A percentile compares a stretch with the other conserved stretches of the same genome.
These are phyloP conservation scores for Phyllosticta paracitricarpa DNA, from an alignment of 2,329 filamentous ascomycete species.

Conservation along the genomic window DNA sequence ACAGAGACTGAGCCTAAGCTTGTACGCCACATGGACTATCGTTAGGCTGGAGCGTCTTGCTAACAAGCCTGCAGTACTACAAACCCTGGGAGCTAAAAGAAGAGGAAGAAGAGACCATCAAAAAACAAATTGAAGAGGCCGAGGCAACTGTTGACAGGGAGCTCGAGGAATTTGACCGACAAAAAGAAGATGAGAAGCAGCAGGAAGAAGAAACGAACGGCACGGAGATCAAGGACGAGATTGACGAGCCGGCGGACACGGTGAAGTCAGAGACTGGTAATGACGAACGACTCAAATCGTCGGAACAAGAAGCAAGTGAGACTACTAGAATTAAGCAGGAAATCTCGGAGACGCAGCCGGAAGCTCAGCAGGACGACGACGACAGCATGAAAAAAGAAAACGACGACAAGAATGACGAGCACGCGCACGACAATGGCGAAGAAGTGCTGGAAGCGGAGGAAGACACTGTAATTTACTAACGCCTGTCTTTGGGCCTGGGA, in stretches of 20 bases:
- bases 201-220: slow-evolving; percentile 9
- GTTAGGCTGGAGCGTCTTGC: not conserved
- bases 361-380: slow-evolving; percentile 9
- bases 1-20: slow-evolving; percentile 64
- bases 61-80: slow-evolving; percentile 55
- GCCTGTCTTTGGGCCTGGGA: not conserved
- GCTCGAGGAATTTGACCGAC: slow-evolving; percentile 48
- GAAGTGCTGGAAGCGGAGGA: slow-evolving; percentile 77
- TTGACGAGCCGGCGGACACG: slow-evolving; percentile 2
- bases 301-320: slow-evolving; percentile 4
- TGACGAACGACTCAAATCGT: slow-evolving; percentile 18
- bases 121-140: slow-evolving; percentile 57
- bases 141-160: slow-evolving; percentile 57
- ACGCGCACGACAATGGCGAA: slow-evolving; percentile 55
- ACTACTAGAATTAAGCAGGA: not conserved
- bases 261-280: slow-evolving; percentile 13
- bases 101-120: slow-evolving; percentile 61
- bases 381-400: slow-evolving; percentile 20
- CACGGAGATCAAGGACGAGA: not conserved
- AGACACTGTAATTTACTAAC: slow-evolving; percentile 82
- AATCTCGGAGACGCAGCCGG: not conserved
- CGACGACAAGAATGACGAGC: slow-evolving; percentile 15
- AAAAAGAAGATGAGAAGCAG: slow-evolving; percentile 18
- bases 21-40: slow-evolving; percentile 43
- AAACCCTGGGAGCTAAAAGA: slow-evolving; percentile 67